Conservation (phyloP, 1,284 basidiomycete species). For the Golubevia sp. region DNA sequence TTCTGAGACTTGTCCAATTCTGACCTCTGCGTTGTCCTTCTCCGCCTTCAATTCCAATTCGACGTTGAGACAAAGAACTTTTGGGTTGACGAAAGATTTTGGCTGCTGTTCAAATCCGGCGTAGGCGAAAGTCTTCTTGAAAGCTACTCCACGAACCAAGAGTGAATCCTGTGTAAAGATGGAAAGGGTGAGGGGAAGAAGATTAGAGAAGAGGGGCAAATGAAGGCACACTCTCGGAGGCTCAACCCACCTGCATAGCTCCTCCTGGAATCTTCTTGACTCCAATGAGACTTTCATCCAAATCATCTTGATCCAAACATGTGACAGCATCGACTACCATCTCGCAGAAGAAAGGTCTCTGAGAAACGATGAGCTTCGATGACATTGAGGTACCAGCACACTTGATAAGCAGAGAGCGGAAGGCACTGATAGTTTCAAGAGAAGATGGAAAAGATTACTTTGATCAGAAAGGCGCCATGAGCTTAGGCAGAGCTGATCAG, state of each 20-base stretch:
- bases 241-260: conserved; percentile 74
- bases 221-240: neutral
- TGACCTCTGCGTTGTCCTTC: conserved; percentile 98
- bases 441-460: too few species aligned
- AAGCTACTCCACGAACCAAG: conserved; percentile 84
- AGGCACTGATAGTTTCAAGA: conserved; percentile 68
- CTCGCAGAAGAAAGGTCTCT: conserved; percentile 97
- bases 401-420: conserved; percentile 91
- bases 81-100: conserved; percentile 85
- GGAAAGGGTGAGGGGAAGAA: neutral
- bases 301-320: conserved; percentile 81
- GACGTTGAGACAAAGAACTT: conserved; percentile 93
- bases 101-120: conserved; percentile 99
- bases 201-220: conserved; percentile 1
- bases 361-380: conserved; percentile 97
- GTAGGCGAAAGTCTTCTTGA: conserved; percentile 99
- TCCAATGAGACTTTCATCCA: conserved; percentile 95
- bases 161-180: conserved; percentile 73
- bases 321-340: conserved; percentile 97
- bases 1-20: conserved; percentile 81
- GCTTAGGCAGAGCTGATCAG: too few species aligned
- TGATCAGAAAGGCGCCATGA: too few species aligned
- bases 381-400: conserved; percentile 99
- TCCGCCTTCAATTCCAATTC: conserved; percentile 99
- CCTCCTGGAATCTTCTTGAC: conserved; percentile 99